phyloP scores from a whole-genome alignment of 495 filamentous ascomycete genomes.

The Aspergillus taichungensis region DNA sequence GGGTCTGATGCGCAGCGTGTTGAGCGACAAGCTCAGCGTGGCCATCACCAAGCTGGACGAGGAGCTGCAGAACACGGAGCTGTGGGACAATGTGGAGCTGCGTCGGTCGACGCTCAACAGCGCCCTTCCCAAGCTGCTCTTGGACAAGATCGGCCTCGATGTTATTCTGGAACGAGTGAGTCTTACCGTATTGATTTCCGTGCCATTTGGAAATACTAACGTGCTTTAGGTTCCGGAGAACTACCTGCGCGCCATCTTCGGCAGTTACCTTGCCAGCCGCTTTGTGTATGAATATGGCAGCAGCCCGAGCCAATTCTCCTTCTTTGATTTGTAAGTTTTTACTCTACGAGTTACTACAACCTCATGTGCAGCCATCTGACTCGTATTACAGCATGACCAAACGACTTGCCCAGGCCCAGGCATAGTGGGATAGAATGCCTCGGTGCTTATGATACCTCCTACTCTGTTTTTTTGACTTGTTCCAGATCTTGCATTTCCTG shows the following conservation, averaged over 20 bases:
- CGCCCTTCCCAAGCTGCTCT: constrained; percentile 74
- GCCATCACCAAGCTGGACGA: constrained; percentile 95
- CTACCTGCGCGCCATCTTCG: constrained; percentile 92
- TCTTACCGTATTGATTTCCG: constrained; percentile 7
- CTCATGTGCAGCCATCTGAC: constrained; percentile 10
- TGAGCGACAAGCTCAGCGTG: constrained; percentile 78
- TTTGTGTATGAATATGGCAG: constrained; percentile 96
- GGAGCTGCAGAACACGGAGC: constrained; percentile 82
- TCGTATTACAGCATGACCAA: constrained; percentile 43
- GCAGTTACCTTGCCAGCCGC: constrained; percentile 84
- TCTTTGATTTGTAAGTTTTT: constrained; percentile 87
- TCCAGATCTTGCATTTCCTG: constrained; percentile 11
- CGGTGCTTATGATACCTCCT: neutral
- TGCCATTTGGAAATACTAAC: constrained; percentile 16
- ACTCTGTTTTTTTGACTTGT: constrained; percentile 1
- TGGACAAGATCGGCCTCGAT: constrained; percentile 84
- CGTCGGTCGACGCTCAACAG: constrained; percentile 71
- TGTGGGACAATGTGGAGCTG: constrained; percentile 79
- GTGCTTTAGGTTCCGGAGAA: constrained; percentile 66
- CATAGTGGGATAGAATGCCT: constrained; percentile 8
- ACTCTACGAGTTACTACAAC: neutral
- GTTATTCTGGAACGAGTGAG: constrained; percentile 70
- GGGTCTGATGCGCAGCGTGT: constrained; percentile 64
- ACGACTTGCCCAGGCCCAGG: constrained; percentile 29
- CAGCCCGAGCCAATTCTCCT: constrained; percentile 89